These are phyloP conservation scores for Pisolithus thermaeus DNA, from an alignment of 1,284 basidiomycete species.

Conservation along the genomic window DNA sequence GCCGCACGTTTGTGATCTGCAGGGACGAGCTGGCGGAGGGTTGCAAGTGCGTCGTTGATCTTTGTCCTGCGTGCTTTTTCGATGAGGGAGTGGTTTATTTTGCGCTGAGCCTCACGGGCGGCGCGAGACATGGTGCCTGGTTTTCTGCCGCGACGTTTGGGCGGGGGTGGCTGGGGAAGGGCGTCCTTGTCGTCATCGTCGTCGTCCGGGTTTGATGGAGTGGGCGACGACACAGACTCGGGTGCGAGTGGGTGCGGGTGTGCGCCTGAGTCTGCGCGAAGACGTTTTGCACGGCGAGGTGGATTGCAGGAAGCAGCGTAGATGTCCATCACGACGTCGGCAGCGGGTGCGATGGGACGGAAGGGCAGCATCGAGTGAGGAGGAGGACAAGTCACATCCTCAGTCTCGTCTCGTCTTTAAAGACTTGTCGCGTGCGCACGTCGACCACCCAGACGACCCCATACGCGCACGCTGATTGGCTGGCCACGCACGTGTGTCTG, in stretches of 20 bases:
- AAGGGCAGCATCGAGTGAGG: constrained; percentile 15
- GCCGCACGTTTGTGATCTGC: constrained; percentile 36
- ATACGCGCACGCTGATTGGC: constrained; percentile 4
- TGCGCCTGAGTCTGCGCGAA: constrained; percentile 21
- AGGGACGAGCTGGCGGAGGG: constrained; percentile 61
- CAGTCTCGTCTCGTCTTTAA: no score
- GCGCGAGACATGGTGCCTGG: constrained; percentile 62
- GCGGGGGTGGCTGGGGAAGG: constrained; percentile 18
- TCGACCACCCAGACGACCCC: constrained; percentile 11
- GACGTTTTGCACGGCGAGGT: constrained; percentile 50
- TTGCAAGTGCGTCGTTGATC: constrained; percentile 74
- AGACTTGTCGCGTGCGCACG: constrained; percentile 11
- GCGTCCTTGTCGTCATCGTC: constrained; percentile 16
- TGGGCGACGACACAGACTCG: constrained; percentile 10
- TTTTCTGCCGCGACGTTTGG: constrained; percentile 60
- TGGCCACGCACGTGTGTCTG: constrained; percentile 14
- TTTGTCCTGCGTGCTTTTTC: constrained; percentile 78
- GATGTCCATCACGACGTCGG: constrained; percentile 14
- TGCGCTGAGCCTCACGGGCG: constrained; percentile 70
- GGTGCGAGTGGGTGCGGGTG: constrained; percentile 14
- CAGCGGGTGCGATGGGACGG: constrained; percentile 25
- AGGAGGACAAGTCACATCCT: no score
- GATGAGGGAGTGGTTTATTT: constrained; percentile 79
- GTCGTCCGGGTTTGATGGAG: constrained; percentile 18
- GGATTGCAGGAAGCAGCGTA: constrained; percentile 55